These are phyloP conservation scores for Citrus maxima DNA, from an alignment of 345 rosid genomes.

Conservation along the genomic window DNA sequence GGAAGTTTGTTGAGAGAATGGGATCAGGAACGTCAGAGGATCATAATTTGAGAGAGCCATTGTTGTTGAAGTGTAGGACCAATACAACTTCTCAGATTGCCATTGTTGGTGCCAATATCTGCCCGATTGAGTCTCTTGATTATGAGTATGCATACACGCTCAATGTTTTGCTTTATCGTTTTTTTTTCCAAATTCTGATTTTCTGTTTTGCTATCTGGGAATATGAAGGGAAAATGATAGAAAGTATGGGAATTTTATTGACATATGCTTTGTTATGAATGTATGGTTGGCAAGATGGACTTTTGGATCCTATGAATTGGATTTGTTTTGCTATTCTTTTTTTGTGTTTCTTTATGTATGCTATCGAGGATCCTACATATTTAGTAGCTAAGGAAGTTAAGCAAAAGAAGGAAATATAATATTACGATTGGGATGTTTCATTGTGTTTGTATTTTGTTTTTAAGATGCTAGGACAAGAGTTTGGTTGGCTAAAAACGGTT, in stretches of 20 bases:
- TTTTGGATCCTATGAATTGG: background rate
- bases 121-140: slow-evolving; percentile 92
- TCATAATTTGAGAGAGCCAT: slow-evolving; percentile 36
- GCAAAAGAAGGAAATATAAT: background rate
- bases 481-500: background rate
- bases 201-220: background rate
- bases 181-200: background rate
- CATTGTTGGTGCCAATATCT: slow-evolving; percentile 79
- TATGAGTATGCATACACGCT: slow-evolving; percentile 52
- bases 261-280: background rate
- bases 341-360: background rate
- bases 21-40: slow-evolving; percentile 4
- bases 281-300: background rate
- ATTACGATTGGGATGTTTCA: background rate
- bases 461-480: background rate
- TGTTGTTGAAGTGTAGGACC: slow-evolving; percentile 47
- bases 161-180: background rate
- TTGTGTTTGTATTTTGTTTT: background rate
- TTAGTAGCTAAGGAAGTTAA: background rate
- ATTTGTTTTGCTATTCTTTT: background rate
- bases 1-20: background rate
- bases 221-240: background rate
- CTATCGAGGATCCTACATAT: background rate
- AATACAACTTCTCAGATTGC: slow-evolving; percentile 90
- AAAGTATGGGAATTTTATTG: background rate